Conservation (phyloP, 345 rosid species). For the Salix koriyanagi region DNA sequence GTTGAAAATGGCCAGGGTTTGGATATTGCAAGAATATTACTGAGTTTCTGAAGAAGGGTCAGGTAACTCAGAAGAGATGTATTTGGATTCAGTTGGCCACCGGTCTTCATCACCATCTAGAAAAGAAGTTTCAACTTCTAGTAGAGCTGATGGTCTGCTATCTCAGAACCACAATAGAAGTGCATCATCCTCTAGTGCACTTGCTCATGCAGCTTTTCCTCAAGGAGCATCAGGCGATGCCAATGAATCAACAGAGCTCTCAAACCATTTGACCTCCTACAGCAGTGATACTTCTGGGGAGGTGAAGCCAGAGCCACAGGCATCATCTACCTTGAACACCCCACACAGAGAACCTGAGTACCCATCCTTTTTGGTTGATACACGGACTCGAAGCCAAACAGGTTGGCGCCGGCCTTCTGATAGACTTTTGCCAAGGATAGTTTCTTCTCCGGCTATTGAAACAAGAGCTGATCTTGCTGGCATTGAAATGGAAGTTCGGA, state of each 20-base stretch:
- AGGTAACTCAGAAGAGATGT: conserved; percentile 41
- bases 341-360: conserved; percentile 53
- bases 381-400: conserved; percentile 54
- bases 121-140: conserved; percentile 41
- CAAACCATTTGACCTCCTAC: conserved; percentile 53
- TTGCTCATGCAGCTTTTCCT: conserved; percentile 45
- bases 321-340: conserved; percentile 35
- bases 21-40: conserved; percentile 42
- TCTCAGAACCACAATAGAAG: conserved; percentile 53
- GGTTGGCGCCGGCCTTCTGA: conserved; percentile 76
- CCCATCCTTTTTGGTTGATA: conserved; percentile 49
- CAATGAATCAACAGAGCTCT: conserved; percentile 53
- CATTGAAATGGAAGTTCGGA: conserved; percentile 60
- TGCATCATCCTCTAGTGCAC: conserved; percentile 51
- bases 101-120: conserved; percentile 47
- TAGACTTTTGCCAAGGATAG: conserved; percentile 63
- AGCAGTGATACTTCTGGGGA: conserved; percentile 81
- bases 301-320: conserved; percentile 47
- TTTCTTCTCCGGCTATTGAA: conserved; percentile 60
- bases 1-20: conserved; percentile 47
- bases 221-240: conserved; percentile 46
- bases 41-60: conserved; percentile 51
- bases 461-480: conserved; percentile 74
- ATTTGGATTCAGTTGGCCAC: conserved; percentile 41
- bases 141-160: conserved; percentile 32